phyloP scores from a whole-genome alignment of 2,329 filamentous ascomycete genomes.

The Xylariaceae sp. region DNA sequence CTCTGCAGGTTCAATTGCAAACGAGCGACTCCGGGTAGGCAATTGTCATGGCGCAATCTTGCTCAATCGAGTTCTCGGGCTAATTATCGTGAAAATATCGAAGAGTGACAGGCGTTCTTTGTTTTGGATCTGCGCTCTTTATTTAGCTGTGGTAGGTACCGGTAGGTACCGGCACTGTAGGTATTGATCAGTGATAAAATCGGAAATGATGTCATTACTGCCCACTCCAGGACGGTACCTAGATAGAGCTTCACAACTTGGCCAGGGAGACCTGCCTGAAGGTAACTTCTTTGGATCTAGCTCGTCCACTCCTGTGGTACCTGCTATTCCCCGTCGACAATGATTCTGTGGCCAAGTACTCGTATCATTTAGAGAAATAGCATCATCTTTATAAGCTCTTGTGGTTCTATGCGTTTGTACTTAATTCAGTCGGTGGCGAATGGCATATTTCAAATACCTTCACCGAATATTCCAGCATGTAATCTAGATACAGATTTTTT shows the following conservation, averaged over 20 bases:
- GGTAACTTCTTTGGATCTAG: no score
- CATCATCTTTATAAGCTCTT: no score
- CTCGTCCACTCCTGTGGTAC: no score
- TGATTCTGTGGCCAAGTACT: no score
- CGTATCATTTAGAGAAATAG: no score
- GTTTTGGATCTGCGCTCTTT: not conserved
- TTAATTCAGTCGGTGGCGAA: not conserved
- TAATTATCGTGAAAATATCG: not conserved
- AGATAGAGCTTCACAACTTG: no score
- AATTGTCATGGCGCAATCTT: not conserved
- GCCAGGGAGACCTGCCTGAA: no score
- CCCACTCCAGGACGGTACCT: no score
- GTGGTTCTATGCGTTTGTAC: no score
- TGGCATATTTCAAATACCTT: not conserved
- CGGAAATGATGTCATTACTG: not conserved
- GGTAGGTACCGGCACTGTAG: not conserved
- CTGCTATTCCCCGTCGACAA: no score
- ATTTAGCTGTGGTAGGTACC: not conserved
- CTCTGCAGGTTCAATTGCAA: not conserved
- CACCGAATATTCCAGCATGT: constrained; percentile 8
- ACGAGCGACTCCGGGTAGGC: not conserved
- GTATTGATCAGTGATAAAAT: not conserved
- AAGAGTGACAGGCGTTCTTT: not conserved
- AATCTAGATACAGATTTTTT: not conserved
- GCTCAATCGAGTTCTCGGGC: not conserved